Percentiles rank a stretch among this genome's conserved stretches.
These are phyloP conservation scores for carrot (Daucus carota) DNA, from an alignment of 129 eudicot species.

Conservation along the genomic window DH1_v3.0 NC_030387.2:37285001-37285500, in stretches of 20 bases:
- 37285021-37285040: no score
- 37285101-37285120: neutral
- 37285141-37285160: neutral
- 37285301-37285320: slow-evolving; percentile 55
- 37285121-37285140: neutral
- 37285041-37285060: no score
- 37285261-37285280: slow-evolving; percentile 62
- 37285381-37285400: slow-evolving; percentile 55
- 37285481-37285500: neutral
- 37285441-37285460: slow-evolving; percentile 29
- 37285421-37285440: slow-evolving; percentile 58
- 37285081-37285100: neutral
- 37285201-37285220: neutral
- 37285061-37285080: neutral
- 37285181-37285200: neutral
- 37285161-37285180: no score
- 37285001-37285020: neutral
- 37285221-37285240: slow-evolving; percentile 33
- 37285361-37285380: slow-evolving; percentile 47
- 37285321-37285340: slow-evolving; percentile 85
- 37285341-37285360: slow-evolving; percentile 55
- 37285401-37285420: slow-evolving; percentile 49
- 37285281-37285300: slow-evolving; percentile 75
- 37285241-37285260: slow-evolving; percentile 69
- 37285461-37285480: neutral